phyloP scores from a whole-genome alignment of 2,329 filamentous ascomycete genomes.

The Lecanicillium sp. region DNA sequence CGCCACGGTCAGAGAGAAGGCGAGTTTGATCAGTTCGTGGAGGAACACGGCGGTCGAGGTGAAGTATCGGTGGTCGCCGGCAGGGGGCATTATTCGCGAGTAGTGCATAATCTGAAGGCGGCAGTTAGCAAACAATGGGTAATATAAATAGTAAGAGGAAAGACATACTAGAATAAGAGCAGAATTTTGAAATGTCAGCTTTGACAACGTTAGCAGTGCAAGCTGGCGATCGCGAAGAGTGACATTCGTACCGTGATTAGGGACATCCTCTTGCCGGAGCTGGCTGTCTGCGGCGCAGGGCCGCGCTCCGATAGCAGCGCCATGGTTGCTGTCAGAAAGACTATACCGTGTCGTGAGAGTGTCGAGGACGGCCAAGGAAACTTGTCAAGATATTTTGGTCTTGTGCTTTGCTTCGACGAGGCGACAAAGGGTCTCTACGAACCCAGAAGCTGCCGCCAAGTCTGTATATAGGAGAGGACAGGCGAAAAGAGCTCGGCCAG shows the following conservation, averaged over 20 bases:
- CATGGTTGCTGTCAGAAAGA: constrained; percentile 10
- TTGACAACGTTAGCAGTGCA: too few species aligned
- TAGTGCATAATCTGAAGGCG: constrained; percentile 75
- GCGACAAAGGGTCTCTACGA: too few species aligned
- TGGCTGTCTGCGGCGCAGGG: constrained; percentile 6
- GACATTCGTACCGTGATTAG: constrained; percentile 13
- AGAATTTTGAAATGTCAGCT: constrained; percentile 71
- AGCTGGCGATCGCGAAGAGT: constrained; percentile 1
- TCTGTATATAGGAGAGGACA: too few species aligned
- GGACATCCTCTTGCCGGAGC: constrained; percentile 15
- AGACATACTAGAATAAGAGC: constrained; percentile 56
- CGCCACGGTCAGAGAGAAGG: constrained; percentile 76
- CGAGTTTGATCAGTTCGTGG: constrained; percentile 85
- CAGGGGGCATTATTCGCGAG: constrained; percentile 83
- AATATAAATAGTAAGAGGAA: background rate
- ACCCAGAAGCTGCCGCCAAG: too few species aligned
- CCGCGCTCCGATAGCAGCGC: constrained; percentile 12
- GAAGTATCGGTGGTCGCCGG: constrained; percentile 79
- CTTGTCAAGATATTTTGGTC: too few species aligned
- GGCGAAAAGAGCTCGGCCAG: too few species aligned
- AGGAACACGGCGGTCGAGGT: constrained; percentile 91
- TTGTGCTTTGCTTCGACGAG: too few species aligned
- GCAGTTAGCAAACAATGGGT: constrained; percentile 8
- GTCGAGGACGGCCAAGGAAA: too few species aligned
- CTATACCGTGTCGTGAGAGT: too few species aligned